Evolutionary conservation across 345 rosid genomes (phyloP).

Genomic region (Xanthoceras sorbifolium): DNA sequence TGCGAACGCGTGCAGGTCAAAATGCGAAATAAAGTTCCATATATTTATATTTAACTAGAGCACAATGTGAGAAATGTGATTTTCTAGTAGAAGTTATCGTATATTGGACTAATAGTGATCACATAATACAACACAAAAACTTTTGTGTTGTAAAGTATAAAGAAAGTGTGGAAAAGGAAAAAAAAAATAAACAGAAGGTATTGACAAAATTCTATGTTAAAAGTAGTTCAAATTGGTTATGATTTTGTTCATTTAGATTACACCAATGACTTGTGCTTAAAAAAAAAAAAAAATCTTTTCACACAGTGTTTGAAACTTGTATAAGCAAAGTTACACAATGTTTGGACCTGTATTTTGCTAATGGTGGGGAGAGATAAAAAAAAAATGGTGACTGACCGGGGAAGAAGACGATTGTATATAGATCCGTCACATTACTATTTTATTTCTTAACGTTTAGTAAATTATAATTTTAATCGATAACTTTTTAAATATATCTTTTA

Average conservation of each 20-base stretch:
- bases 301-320: too few species aligned
- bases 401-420: too few species aligned
- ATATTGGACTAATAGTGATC: neutral
- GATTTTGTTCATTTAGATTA: neutral
- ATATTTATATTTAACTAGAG: neutral
- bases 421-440: too few species aligned
- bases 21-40: too few species aligned
- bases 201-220: neutral
- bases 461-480: too few species aligned
- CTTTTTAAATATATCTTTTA: too few species aligned
- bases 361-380: too few species aligned
- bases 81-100: neutral
- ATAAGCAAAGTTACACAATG: too few species aligned
- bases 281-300: neutral
- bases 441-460: too few species aligned
- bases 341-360: too few species aligned
- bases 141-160: neutral
- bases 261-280: neutral
- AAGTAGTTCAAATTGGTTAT: neutral
- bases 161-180: neutral
- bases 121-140: neutral
- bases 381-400: too few species aligned
- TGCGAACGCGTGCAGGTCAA: too few species aligned
- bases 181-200: neutral
- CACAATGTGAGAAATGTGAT: neutral